Evolutionary conservation across 345 rosid genomes (phyloP), one percentile per base, ranked within the genome.

Genomic region (Cardiospermum halicacabum): DNA sequence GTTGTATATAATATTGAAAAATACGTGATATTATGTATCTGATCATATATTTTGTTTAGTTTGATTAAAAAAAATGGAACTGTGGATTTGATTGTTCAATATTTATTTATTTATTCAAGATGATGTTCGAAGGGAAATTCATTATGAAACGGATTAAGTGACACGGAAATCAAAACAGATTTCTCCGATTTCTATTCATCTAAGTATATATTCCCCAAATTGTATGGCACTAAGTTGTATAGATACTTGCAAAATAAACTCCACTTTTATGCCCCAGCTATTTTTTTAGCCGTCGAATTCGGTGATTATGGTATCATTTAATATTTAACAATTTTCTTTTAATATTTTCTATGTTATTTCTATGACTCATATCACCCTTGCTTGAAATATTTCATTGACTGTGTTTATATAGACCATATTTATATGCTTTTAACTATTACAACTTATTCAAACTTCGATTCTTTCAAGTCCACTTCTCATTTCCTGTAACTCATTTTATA

Each of bases 141-240:
- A 82, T 66, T 85, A 82, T 21, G 89, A 82, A 78, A 87, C 89
- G 24, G 86, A 87, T 47, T 79, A 78, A 67, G 30, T 79, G 60
- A 87, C 84, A 45, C 87, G 92, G 62, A 84, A 70, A 65, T 50
- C 82, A 28, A 84, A 77, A 58, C 87, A 82, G 53, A 82, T 84
- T 60, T 82, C 87, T 60, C 83, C 87, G 10, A 70, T 77, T 53
- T 87, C 87, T 54, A 86, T 86, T 56, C 92, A 86, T 67, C 85
- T 86, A 13, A 82, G 82, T 63, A 84, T 84, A 68, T 73, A 77
- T 66, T 82, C 89, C 28, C 78, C 89, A 51, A 72, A 82, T 68
- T 85, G 92, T 84, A 71, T 60, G 53, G 21, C 15, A 39, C 36
- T 56, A 11, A 30, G 21, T 62, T 34, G 13, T 47, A 39, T 31